Base-by-base conservation (phyloP, 1,284 basidiomycete genomes). In the Mrakiaceae sp. region DNA sequence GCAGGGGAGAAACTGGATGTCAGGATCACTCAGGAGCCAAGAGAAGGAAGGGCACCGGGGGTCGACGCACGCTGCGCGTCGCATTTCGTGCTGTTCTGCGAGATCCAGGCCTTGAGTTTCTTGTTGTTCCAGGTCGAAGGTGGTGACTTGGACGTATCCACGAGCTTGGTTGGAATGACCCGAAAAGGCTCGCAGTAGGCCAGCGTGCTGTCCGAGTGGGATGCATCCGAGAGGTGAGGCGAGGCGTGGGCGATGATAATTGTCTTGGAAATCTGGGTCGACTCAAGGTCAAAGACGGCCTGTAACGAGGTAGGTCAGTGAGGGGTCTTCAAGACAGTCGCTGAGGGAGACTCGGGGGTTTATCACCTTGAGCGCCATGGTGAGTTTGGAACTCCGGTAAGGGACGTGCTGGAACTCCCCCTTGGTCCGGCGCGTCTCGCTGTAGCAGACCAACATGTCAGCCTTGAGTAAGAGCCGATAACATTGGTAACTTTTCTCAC, bases 211-310 rank as follows among this genome's bases (percentile, higher is more conserved):
- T 60, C 43, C 42, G n/a, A 27, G 59, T 60, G 59, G 27, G 59
- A 50, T 9, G 59, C 59, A 39, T 60, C 59, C 51, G 48, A 3
- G 46, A 62, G 53, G n/a, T 62, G 61, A 4, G 61, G 53, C 3
- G 61, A 62, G 16, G 53, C 61, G n/a, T 62, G 61, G 12, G 61
- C 61, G 42, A 62, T 55, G 61, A 62, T 56, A 44, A 62, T 46
- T 4, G 55, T 55, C 46, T 43, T 42, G 12, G 61, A 44, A 42
- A 44, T 49, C 40, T 16, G 9, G 39, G 61, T 62, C 16, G 61
- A 62, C n/a, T 53, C 40, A 12, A 62, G 10, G 39, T 62, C 61
- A 39, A 62, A 62, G 2, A 52, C 51, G 27, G 61, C n/a, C 61
- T 62, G 50, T n/a, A 27, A 27, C 27, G 27, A 27, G 27, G 27